Evolutionary conservation across 805 yeast genomes (phyloP), one percentile per base, ranked within the genome.

Genomic region (Scheffersomyces coipomensis): DNA sequence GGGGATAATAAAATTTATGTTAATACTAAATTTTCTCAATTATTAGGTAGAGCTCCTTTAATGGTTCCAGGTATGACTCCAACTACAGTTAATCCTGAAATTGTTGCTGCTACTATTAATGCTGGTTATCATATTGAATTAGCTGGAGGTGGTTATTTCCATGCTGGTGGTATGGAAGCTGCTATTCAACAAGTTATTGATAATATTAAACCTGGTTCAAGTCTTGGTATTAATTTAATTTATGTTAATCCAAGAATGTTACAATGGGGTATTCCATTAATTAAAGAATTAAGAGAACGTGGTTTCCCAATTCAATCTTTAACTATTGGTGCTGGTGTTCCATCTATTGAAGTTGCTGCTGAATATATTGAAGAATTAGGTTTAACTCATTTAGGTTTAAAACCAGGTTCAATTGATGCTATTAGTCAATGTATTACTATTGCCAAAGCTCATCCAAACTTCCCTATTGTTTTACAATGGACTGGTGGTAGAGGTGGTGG

Each of bases 401-500:
- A 93, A 72, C 99, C 99, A 46, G 99, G 99, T 60, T 88, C 98
- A 19, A 77, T 89, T 40, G 99, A 93, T 53, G 85, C 97, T 32
- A 88, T 93, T 57, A 75, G 81, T 49, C 91, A 86, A 64, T 87
- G 82, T 51, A 82, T 93, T 53, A 70, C 84, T 45, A 93, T 93
- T 60, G 99, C 99, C 39, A 88, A 86, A 60, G 90, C 95, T 35
- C 95, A 90, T 70, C 99, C 99, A 51, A 71, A 65, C 47, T 93
- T 93, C 90, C 99, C 99, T 48, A 88, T 93, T 58, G 91, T 93
- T 40, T 72, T 93, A 55, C 99, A 93, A 75, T 93, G 99, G 99
- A 93, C 99, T 44, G 99, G 98, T 78, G 99, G 99, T 68, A 90
- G 99, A 79, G 99, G 97, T 73, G 99, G 99, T 79, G 99, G 99